These are phyloP conservation scores for Fusarium xyrophilum DNA, from an alignment of 2,329 filamentous ascomycete species.

Conservation along the genomic window DNA sequence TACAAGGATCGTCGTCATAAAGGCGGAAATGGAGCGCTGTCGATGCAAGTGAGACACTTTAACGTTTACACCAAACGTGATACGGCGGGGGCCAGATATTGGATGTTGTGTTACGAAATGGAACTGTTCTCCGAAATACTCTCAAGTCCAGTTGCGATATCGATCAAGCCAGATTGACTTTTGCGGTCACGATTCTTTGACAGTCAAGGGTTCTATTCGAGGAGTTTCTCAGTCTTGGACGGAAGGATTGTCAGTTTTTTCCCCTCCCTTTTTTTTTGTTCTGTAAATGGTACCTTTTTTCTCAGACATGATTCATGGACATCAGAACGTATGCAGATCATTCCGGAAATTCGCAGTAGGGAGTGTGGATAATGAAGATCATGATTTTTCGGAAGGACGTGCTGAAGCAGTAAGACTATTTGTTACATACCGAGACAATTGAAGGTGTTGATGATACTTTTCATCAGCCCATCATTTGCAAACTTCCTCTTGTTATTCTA, in stretches of 20 bases:
- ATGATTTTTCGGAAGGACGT: slow-evolving; percentile 7
- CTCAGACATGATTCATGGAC: slow-evolving; percentile 11
- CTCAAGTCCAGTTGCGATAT: background rate
- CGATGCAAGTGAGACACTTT: slow-evolving; percentile 21
- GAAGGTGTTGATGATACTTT: background rate
- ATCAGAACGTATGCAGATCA: slow-evolving; percentile 15
- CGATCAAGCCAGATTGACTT: background rate
- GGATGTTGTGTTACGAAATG: background rate
- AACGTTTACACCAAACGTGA: slow-evolving; percentile 1
- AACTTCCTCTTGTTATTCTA: background rate
- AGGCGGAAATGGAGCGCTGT: slow-evolving; percentile 31
- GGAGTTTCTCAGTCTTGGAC: background rate
- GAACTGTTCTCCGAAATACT: background rate
- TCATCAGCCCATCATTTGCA: background rate
- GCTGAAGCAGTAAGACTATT: slow-evolving; percentile 24
- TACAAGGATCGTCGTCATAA: slow-evolving; percentile 23
- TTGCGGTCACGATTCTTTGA: background rate
- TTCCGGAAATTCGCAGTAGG: slow-evolving; percentile 1
- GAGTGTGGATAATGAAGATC: slow-evolving; percentile 30
- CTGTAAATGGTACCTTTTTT: background rate
- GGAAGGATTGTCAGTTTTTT: background rate
- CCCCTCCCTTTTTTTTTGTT: background rate
- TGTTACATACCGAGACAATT: slow-evolving; percentile 16
- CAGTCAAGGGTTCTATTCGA: background rate
- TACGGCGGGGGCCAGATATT: background rate